Conservation (phyloP, 495 filamentous ascomycete genomes). For the Neurospora sp. region DNA sequence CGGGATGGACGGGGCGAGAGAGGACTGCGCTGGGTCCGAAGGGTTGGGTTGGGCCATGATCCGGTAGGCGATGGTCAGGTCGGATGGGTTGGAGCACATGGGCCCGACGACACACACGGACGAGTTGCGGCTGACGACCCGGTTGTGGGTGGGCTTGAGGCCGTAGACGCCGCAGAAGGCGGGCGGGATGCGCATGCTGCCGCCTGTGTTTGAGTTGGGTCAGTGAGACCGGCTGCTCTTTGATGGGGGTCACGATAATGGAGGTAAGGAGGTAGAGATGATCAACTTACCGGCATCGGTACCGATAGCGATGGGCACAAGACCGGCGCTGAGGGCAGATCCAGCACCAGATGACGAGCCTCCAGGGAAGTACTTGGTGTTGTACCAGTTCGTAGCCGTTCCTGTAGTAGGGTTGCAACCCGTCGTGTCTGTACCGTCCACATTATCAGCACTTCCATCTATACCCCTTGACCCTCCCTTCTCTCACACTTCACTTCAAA, state of each 20-base stretch:
- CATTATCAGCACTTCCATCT: not conserved
- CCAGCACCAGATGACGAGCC: conserved; percentile 81
- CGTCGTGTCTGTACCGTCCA: conserved; percentile 18
- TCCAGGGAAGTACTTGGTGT: conserved; percentile 71
- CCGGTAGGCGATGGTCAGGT: conserved; percentile 75
- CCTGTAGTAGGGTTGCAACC: conserved; percentile 60
- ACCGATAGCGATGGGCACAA: conserved; percentile 75
- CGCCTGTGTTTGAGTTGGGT: conserved; percentile 29
- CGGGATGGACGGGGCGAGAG: conserved; percentile 29
- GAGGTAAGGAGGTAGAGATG: not conserved
- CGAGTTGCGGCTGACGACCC: conserved; percentile 48
- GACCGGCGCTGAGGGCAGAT: conserved; percentile 63
- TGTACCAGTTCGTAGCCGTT: conserved; percentile 78
- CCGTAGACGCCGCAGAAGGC: conserved; percentile 83
- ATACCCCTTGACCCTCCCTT: not conserved
- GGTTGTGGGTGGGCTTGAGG: conserved; percentile 72
- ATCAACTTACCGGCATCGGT: conserved; percentile 54
- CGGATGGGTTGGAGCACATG: conserved; percentile 64
- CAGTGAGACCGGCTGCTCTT: not conserved
- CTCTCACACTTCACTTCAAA: not conserved
- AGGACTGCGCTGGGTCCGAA: conserved; percentile 24
- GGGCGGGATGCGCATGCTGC: conserved; percentile 72
- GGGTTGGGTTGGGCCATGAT: conserved; percentile 64
- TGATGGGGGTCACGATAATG: not conserved
- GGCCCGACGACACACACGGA: conserved; percentile 65